Evolutionary conservation across 1,139 yeast species (phyloP), one percentile per base, ranked within the genome.

Genomic region (Hanseniaspora sp.): DNA sequence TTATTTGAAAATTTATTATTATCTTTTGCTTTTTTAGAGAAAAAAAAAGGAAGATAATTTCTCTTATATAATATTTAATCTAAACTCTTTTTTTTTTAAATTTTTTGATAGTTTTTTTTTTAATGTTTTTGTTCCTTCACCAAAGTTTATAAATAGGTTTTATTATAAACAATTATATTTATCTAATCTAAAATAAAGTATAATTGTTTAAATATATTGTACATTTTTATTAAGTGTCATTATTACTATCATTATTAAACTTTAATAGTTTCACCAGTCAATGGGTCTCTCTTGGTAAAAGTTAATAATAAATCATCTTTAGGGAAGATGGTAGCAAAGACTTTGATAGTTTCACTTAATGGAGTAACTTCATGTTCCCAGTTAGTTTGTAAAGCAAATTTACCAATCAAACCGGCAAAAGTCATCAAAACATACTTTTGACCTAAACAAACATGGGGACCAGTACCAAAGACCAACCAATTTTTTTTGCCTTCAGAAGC

Each of bases 251-350:
- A n/a, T n/a, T 8, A 7, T 37, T 46, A 46, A 37, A 29, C 49
- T 31, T 52, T 64, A 38, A 53, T 54, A 37, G 62, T 56, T 60
- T 65, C 58, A 52, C 70, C 70, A 38, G 68, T 63, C 41, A 68
- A 57, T 58, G 74, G 74, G 56, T 83, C 83, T 71, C 90, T 79
- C 61, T 66, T 71, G 56, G 76, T 74, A 76, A 90, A 90, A 64
- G 81, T 74, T 68, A 92, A 72, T 62, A 86, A 79, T 67, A 95
- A 80, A 68, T 90, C 96, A 71, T 92, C 98, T 69, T 86, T 82
- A 38, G 98, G 98, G 85, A 92, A 92, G 66, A 92, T 88, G 33
- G 98, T 92, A 39, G 98, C 98, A 69, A 92, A 92, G 42, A 92
- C 97, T 66, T 88, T 86, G 64, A 92, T 87, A 65, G 87, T 82